Base-by-base conservation (phyloP, 2,329 filamentous ascomycete species). In the Xylariaceae sp. region DNA sequence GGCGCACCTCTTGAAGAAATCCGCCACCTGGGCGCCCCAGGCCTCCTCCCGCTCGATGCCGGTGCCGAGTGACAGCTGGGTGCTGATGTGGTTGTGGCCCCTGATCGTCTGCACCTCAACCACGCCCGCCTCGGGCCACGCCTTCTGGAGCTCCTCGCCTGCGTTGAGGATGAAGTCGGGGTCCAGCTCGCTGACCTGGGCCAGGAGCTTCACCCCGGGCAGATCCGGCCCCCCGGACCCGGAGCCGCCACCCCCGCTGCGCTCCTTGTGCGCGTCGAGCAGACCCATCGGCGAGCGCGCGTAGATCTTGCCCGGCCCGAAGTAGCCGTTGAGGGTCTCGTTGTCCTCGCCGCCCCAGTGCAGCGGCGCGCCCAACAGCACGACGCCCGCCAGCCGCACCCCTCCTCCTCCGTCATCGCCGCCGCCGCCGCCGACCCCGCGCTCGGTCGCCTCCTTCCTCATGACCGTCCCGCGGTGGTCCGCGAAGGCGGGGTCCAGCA, bases 61-160 rank as follows among this genome's bases (percentile, higher is more conserved):
- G 3, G 51, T 54, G 13, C 45, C 33, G 2, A 56, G 33, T 2
- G 43, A 39, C 2, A 53, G 28, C 14, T 47, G 47, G 0, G 51
- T 49, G 18, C 52, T 56, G 13, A 54, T 51, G 24, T 56, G 52
- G 22, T 56, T 56, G 33, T 56, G 52, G 1, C 52, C 51, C 23
- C 46, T 31, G 7, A 55, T 36, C 12, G 48, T 33, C n/a, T 42
- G 39, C 6, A 41, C 36, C 17, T 41, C 41, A 14, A 45, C 37
- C 18, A 46, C 42, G 2, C 18, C 32, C 3, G 23, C 40, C 13
- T 26, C 6, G 5, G 33, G 37, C 51, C 51, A 53, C 24, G 31
- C 36, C 16, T 40, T 33, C 32, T 35, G 41, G 13, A 55, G 48
- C 14, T 52, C 41, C 31, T 44, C 34, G 1, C 39, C 39, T 12